Conservation (phyloP, 139 green algal genomes). For the Tetraselmis striata region DNA sequence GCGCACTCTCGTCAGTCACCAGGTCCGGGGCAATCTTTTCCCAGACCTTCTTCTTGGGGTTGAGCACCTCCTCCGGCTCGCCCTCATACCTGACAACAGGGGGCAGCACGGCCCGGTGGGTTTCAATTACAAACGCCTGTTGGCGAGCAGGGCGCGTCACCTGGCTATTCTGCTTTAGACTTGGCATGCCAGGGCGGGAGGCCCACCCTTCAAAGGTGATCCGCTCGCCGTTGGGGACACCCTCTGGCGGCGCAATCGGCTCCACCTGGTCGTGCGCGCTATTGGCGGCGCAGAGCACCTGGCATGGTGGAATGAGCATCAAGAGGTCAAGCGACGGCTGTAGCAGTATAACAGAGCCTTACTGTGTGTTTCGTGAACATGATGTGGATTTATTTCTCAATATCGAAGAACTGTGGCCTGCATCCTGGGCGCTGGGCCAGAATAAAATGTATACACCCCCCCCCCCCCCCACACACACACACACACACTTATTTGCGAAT, state of each 20-base stretch:
- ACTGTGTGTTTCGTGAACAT: background rate
- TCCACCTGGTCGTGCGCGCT: conserved; percentile 70
- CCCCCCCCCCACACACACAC: too few species aligned
- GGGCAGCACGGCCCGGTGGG: background rate
- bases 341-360: background rate
- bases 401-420: too few species aligned
- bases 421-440: too few species aligned
- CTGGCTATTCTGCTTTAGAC: conserved; percentile 9
- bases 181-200: conserved; percentile 1
- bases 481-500: too few species aligned
- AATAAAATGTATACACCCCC: too few species aligned
- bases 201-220: conserved; percentile 57
- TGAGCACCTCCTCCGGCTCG: conserved; percentile 55
- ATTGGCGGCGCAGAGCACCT: conserved; percentile 87
- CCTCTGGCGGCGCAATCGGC: conserved; percentile 73
- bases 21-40: conserved; percentile 72
- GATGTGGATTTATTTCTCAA: background rate
- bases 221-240: conserved; percentile 65
- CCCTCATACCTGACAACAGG: conserved; percentile 30
- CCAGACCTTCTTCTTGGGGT: conserved; percentile 89
- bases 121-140: too few species aligned
- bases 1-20: conserved; percentile 49
- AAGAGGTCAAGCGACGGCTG: background rate
- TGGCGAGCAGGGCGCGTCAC: background rate
- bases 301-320: background rate